A percentile compares a stretch with the other conserved stretches of the same genome.
These are phyloP conservation scores for Colletotrichum sojae DNA, from an alignment of 2,329 filamentous ascomycete species.

Conservation along the genomic window DNA sequence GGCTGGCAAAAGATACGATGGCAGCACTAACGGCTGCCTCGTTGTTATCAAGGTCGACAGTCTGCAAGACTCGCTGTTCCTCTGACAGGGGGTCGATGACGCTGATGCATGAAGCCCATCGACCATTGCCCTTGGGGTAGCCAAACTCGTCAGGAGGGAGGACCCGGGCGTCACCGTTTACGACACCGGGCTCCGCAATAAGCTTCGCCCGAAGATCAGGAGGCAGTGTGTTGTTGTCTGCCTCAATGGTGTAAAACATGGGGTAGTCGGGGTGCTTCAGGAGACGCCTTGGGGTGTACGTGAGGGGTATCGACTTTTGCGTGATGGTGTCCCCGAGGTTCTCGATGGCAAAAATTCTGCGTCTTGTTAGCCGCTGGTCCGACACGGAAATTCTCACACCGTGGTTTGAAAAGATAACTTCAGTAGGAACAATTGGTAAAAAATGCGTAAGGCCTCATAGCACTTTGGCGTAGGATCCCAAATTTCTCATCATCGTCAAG, in stretches of 20 bases:
- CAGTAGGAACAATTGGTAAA: constrained; percentile 98
- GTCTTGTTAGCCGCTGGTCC: constrained; percentile 50
- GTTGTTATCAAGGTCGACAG: constrained; percentile 87
- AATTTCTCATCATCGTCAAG: constrained; percentile 73
- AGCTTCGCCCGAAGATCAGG: constrained; percentile 83
- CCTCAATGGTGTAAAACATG: constrained; percentile 93
- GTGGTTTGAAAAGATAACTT: constrained; percentile 55
- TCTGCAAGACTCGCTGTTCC: constrained; percentile 79
- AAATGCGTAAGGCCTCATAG: constrained; percentile 70
- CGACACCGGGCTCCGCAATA: constrained; percentile 77
- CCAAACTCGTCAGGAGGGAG: constrained; percentile 89
- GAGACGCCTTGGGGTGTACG: constrained; percentile 91
- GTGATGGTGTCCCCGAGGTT: constrained; percentile 88
- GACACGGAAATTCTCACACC: constrained; percentile 26
- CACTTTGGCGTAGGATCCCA: constrained; percentile 69
- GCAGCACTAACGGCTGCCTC: constrained; percentile 91
- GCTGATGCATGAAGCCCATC: constrained; percentile 97
- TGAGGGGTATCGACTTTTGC: constrained; percentile 87
- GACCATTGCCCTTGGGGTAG: constrained; percentile 84
- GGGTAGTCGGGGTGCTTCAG: constrained; percentile 89
- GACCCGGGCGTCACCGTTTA: constrained; percentile 79
- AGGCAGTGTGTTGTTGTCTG: constrained; percentile 92
- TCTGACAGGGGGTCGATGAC: constrained; percentile 86
- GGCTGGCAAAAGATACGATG: constrained; percentile 87
- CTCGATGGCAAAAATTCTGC: constrained; percentile 90